Conservation (phyloP, 176 grass and related monocot species). For the Aechmea fasciata region DNA sequence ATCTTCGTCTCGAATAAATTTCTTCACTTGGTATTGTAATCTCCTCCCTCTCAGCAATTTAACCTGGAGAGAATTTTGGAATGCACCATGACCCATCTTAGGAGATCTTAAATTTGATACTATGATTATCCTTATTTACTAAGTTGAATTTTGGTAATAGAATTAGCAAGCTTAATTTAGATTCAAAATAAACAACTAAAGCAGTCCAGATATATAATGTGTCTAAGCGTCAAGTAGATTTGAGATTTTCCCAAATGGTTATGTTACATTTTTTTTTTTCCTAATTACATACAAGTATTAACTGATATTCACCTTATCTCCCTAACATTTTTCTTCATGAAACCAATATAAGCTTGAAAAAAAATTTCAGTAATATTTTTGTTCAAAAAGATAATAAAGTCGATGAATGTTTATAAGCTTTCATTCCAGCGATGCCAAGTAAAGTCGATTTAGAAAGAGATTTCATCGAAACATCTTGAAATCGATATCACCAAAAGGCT, state of each 20-base stretch:
- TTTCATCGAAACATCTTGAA: background rate
- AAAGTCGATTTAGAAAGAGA: background rate
- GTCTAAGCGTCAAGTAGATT: background rate
- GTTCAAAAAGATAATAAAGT: too few relatives aligned
- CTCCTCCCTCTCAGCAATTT: conserved; percentile 57
- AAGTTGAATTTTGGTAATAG: background rate
- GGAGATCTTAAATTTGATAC: conserved; percentile 9
- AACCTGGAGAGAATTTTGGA: conserved; percentile 29
- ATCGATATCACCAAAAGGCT: background rate
- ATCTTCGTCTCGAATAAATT: conserved; percentile 24
- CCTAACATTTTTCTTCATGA: too few relatives aligned
- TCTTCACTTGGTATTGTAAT: conserved; percentile 59
- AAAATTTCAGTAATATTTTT: too few relatives aligned
- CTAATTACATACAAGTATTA: too few relatives aligned
- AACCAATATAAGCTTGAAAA: too few relatives aligned
- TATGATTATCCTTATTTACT: background rate
- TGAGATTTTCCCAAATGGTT: background rate
- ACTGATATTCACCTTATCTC: too few relatives aligned
- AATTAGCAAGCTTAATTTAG: background rate
- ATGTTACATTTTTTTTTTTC: too few relatives aligned
- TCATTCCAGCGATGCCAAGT: background rate
- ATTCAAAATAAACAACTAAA: background rate
- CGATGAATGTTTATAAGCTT: background rate
- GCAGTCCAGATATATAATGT: too few relatives aligned
- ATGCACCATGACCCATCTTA: conserved; percentile 12